Conservation (phyloP, 371 early-diverging fungal genomes). For the Mortierella sp. region DNA sequence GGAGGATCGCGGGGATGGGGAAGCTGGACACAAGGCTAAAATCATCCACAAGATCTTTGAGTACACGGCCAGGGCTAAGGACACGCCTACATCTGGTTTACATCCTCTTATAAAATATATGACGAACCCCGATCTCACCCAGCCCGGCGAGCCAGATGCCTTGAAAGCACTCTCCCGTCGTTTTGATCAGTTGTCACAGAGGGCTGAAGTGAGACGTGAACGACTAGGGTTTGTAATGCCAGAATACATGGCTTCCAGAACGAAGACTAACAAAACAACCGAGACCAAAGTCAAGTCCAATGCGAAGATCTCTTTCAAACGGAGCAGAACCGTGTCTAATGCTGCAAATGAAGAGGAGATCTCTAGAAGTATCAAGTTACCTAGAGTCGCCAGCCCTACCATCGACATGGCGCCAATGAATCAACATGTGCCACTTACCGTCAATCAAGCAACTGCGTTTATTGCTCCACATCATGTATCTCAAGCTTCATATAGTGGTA, state of each 20-base stretch:
- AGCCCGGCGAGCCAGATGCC: conserved; percentile 14
- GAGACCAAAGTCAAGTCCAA: not conserved
- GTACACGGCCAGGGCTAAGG: not conserved
- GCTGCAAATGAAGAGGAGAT: not conserved
- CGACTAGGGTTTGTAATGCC: conserved; percentile 12
- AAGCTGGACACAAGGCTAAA: not conserved
- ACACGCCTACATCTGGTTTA: not conserved
- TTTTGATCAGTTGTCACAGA: not conserved
- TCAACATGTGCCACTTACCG: not conserved
- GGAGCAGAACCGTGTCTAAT: not conserved
- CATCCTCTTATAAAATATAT: not conserved
- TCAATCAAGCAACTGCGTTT: not conserved
- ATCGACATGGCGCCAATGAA: not conserved
- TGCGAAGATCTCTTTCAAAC: not conserved
- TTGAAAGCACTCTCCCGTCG: not conserved
- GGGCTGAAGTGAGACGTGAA: not conserved
- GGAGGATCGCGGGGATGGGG: not conserved
- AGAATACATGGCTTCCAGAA: conserved; percentile 15
- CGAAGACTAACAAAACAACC: not conserved
- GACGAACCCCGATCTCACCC: conserved; percentile 6
- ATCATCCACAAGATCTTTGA: conserved; percentile 1
- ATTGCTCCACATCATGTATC: not conserved
- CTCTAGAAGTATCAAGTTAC: not conserved
- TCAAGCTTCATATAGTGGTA: not conserved
- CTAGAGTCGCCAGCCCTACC: not conserved